Percentiles rank a stretch among this genome's conserved stretches.
phyloP scores from a whole-genome alignment of 164 flowering plant species.

The Aristolochia californica region DNA sequence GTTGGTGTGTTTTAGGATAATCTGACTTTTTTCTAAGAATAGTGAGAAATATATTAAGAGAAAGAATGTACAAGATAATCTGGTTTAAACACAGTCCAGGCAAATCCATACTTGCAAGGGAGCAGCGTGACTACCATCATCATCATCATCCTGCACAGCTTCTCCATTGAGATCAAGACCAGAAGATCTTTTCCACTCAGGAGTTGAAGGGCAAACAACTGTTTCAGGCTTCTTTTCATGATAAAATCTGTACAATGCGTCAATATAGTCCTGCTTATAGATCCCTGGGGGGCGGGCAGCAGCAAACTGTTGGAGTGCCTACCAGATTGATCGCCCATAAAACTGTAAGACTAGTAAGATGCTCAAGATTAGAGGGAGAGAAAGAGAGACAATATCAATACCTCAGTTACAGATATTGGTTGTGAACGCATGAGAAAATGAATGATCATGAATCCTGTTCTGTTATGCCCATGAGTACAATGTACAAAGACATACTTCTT shows the following conservation, averaged over 20 bases:
- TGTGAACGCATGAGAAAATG: constrained; percentile 81
- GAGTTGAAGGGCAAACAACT: constrained; percentile 71
- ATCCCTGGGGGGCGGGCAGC: constrained; percentile 97
- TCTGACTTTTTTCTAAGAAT: neutral
- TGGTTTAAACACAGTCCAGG: neutral
- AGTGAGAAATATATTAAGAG: neutral
- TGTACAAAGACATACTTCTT: constrained; percentile 85
- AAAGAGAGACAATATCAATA: constrained; percentile 9
- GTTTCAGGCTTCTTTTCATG: constrained; percentile 81
- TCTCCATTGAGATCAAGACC: constrained; percentile 97
- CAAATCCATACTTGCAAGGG: constrained; percentile 17
- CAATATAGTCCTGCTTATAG: constrained; percentile 86
- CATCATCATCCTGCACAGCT: constrained; percentile 83
- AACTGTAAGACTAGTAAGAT: neutral
- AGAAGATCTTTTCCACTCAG: constrained; percentile 93
- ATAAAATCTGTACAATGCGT: constrained; percentile 71
- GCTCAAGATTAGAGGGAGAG: no score
- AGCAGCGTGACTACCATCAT: constrained; percentile 54
- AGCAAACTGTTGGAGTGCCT: constrained; percentile 79
- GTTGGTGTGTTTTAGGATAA: neutral
- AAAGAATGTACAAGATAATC: neutral
- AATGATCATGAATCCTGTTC: constrained; percentile 95
- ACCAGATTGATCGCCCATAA: constrained; percentile 5
- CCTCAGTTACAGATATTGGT: constrained; percentile 68
- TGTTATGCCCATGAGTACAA: constrained; percentile 98